Evolutionary conservation across 768 basidiomycete species (phyloP).

Genomic region (Lactarius pseudohatsudake): DNA sequence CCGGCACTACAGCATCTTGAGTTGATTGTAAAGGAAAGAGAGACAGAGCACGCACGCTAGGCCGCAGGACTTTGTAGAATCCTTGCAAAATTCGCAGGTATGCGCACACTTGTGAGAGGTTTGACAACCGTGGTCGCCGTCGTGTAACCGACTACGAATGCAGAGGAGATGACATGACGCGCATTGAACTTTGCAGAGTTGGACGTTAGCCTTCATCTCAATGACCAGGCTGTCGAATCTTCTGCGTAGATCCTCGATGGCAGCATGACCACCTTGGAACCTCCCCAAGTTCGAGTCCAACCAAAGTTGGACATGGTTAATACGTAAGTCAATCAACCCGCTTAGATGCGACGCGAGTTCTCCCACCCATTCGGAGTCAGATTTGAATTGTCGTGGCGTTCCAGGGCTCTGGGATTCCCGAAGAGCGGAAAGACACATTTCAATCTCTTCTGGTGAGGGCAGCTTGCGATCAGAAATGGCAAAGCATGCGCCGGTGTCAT

Average conservation of each 20-base stretch:
- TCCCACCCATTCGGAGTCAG: slow-evolving; percentile 45
- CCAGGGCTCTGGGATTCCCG: slow-evolving; percentile 36
- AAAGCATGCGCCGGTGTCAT: slow-evolving; percentile 41
- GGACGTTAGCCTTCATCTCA: slow-evolving; percentile 46
- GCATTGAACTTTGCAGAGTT: slow-evolving; percentile 53
- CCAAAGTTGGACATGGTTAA: slow-evolving; percentile 52
- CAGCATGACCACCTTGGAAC: slow-evolving; percentile 45
- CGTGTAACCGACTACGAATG: slow-evolving; percentile 48
- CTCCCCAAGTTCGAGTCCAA: slow-evolving; percentile 48
- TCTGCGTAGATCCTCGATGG: slow-evolving; percentile 47
- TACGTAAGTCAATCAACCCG: slow-evolving; percentile 42
- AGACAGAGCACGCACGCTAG: slow-evolving; percentile 42
- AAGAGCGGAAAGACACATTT: slow-evolving; percentile 32
- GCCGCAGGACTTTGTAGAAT: slow-evolving; percentile 41
- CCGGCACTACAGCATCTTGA: slow-evolving; percentile 45
- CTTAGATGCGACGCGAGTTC: slow-evolving; percentile 42
- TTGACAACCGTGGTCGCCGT: slow-evolving; percentile 47
- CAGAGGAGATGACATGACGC: slow-evolving; percentile 50
- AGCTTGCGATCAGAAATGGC: slow-evolving; percentile 32
- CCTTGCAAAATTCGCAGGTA: slow-evolving; percentile 45
- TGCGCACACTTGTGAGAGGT: slow-evolving; percentile 50
- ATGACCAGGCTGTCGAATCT: slow-evolving; percentile 45
- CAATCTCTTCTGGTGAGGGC: slow-evolving; percentile 30
- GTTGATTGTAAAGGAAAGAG: not conserved
- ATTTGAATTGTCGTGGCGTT: slow-evolving; percentile 36